Percentiles rank a stretch among this genome's conserved stretches.
Evolutionary conservation across 192 early-diverging fungal species (phyloP).

Genomic region (Hyaloraphidium curvatum): DNA sequence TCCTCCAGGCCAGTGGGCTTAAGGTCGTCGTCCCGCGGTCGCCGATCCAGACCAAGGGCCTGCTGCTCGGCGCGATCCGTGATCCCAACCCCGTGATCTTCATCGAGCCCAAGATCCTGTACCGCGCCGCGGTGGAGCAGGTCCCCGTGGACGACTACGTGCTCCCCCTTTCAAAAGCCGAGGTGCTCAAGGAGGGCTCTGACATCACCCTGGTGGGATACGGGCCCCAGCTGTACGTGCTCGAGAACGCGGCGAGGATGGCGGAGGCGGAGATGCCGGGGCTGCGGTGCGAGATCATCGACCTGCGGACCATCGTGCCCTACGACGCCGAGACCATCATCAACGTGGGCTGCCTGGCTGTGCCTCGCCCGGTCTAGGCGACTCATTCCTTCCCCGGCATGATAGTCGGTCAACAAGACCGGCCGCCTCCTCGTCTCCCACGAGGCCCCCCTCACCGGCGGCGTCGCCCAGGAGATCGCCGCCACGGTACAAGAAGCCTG

Average conservation of each 20-base stretch:
- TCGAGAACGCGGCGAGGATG: conserved; percentile 75
- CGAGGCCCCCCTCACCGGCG: conserved; percentile 76
- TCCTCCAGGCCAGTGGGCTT: conserved; percentile 84
- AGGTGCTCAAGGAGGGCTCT: conserved; percentile 49
- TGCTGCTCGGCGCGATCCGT: conserved; percentile 71
- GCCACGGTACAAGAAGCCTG: conserved; percentile 75
- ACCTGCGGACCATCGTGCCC: conserved; percentile 72
- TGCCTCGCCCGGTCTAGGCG: too few species aligned
- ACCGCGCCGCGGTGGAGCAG: conserved; percentile 85
- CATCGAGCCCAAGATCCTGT: conserved; percentile 92
- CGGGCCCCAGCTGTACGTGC: conserved; percentile 81
- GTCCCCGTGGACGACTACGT: conserved; percentile 82
- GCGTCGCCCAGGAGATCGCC: conserved; percentile 82
- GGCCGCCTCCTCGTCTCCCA: conserved; percentile 81
- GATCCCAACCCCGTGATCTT: conserved; percentile 88
- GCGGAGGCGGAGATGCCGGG: conserved; percentile 73
- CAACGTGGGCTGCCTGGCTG: too few species aligned
- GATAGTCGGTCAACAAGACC: conserved; percentile 73
- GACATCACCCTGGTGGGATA: conserved; percentile 47
- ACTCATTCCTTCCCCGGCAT: neutral
- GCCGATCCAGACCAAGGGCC: conserved; percentile 88
- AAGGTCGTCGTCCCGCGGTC: conserved; percentile 81
- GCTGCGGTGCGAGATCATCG: conserved; percentile 75
- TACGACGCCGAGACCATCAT: conserved; percentile 81
- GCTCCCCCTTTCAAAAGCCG: conserved; percentile 79